Evolutionary conservation across 2,329 filamentous ascomycete species (phyloP).

Genomic region (Chaetomium sp.): DNA sequence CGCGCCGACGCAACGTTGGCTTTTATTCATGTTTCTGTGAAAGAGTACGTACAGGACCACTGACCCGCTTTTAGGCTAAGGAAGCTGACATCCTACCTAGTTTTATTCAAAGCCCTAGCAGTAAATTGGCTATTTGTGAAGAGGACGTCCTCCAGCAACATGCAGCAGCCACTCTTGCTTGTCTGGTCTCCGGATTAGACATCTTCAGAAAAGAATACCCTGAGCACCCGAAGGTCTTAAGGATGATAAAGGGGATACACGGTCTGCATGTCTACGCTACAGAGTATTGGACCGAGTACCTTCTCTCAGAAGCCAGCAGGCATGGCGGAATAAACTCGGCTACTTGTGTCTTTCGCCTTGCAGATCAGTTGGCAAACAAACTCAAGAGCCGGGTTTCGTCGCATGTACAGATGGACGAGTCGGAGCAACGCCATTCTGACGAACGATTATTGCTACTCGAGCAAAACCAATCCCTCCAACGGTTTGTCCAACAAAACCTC

Average conservation of each 20-base stretch:
- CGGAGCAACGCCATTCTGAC: not conserved
- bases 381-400: not conserved
- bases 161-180: not conserved
- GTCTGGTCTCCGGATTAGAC: not conserved
- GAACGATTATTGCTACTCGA: not conserved
- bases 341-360: not conserved
- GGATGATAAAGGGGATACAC: not conserved
- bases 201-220: not conserved
- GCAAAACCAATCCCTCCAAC: not conserved
- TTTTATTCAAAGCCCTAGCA: not conserved
- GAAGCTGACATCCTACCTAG: not conserved
- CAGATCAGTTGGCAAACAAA: not conserved
- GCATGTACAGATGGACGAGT: not conserved
- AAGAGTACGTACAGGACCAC: not conserved
- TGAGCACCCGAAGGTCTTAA: not conserved
- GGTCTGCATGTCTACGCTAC: not conserved
- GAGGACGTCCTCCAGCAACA: not conserved
- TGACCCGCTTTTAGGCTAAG: not conserved
- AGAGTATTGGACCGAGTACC: not conserved
- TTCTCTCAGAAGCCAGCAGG: not conserved
- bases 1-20: not conserved
- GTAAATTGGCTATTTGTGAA: not conserved
- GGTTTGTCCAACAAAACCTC: not conserved
- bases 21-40: not conserved
- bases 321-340: not conserved